Percentiles rank a stretch among this genome's conserved stretches.
These are phyloP conservation scores for Tuber microsphaerosporum DNA, from an alignment of 495 filamentous ascomycete species.

Conservation along the genomic window DNA sequence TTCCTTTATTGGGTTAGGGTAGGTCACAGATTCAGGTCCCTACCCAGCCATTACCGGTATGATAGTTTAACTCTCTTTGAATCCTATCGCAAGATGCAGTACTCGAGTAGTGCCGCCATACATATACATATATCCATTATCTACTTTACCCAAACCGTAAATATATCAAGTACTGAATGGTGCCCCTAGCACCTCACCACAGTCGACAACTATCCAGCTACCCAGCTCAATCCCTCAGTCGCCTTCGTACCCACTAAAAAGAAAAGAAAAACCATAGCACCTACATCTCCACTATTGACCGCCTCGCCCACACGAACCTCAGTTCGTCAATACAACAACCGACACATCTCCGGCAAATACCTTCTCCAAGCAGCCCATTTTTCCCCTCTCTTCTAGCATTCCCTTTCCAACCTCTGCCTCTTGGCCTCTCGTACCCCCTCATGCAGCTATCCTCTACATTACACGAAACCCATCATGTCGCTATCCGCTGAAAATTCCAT, in stretches of 20 bases:
- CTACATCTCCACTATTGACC: not conserved
- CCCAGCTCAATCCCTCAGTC: not conserved
- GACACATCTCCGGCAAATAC: not conserved
- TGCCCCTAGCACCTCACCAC: not conserved
- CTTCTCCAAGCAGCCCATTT: not conserved
- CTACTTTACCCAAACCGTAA: not conserved
- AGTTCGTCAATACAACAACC: not conserved
- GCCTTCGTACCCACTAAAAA: no score
- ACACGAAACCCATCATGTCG: conserved; percentile 3
- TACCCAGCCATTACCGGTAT: not conserved
- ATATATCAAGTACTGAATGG: not conserved
- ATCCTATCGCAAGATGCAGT: not conserved
- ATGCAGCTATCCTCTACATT: not conserved
- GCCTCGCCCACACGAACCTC: not conserved
- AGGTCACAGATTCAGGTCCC: not conserved
- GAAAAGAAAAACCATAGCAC: not conserved
- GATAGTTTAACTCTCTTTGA: not conserved
- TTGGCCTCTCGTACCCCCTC: not conserved
- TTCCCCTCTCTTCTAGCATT: not conserved
- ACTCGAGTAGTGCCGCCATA: no score
- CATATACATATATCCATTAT: not conserved
- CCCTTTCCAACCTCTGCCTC: not conserved
- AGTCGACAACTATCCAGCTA: not conserved
- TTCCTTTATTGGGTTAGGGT: not conserved
- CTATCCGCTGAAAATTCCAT: not conserved